Evolutionary conservation across 2,329 filamentous ascomycete genomes (phyloP).

Genomic region (Metarhizium album): DNA sequence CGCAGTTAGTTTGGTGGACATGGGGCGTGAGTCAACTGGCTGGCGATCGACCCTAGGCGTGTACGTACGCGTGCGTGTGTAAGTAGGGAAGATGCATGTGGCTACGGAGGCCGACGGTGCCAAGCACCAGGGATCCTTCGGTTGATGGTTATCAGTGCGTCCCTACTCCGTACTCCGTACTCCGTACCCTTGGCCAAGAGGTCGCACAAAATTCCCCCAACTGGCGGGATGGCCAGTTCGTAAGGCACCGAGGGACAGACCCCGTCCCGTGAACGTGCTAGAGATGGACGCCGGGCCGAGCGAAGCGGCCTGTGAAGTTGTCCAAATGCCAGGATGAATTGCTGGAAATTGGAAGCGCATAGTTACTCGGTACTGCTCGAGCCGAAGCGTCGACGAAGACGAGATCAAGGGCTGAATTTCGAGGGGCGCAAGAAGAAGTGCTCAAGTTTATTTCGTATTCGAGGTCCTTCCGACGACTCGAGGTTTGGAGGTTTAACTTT

Average conservation of each 20-base stretch:
- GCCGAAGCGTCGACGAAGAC: not conserved
- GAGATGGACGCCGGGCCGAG: too few species aligned
- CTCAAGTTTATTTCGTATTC: not conserved
- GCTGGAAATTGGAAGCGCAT: not conserved
- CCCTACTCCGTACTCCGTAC: too few species aligned
- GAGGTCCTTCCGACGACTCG: not conserved
- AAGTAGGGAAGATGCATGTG: too few species aligned
- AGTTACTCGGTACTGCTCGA: too few species aligned
- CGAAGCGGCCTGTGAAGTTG: not conserved
- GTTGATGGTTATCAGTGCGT: not conserved
- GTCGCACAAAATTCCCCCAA: too few species aligned
- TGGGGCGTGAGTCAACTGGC: not conserved
- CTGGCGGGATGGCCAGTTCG: too few species aligned
- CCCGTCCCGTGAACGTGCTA: too few species aligned
- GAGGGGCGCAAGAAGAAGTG: too few species aligned
- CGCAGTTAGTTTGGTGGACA: constrained; percentile 5
- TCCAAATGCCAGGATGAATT: not conserved
- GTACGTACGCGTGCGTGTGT: not conserved
- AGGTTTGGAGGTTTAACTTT: not conserved
- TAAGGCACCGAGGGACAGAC: too few species aligned
- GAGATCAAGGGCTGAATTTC: not conserved
- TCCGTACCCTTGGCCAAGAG: too few species aligned
- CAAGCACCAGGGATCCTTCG: not conserved
- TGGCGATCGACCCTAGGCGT: not conserved
- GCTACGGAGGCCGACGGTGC: not conserved